These are phyloP conservation scores for Geotrichum histeridarum DNA, from an alignment of 1,139 yeast genomes.

Conservation along the genomic window DNA sequence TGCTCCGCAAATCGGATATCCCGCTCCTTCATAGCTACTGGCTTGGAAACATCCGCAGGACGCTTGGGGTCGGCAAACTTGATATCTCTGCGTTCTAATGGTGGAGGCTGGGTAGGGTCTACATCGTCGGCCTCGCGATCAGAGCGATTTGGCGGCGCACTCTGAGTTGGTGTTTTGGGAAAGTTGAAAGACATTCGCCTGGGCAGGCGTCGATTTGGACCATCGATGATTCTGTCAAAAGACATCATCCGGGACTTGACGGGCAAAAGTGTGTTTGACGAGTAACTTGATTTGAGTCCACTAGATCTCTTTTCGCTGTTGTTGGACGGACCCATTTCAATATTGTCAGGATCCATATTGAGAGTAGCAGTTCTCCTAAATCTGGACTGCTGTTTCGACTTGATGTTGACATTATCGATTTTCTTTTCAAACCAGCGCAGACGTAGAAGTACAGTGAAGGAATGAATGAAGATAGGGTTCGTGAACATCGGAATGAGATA, in stretches of 20 bases:
- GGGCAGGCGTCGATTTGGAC: slow-evolving; percentile 11
- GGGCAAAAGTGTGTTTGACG: not conserved
- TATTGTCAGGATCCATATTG: not conserved
- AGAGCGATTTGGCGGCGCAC: not conserved
- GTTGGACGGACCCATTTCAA: not conserved
- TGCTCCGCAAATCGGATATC: slow-evolving; percentile 43
- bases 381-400: slow-evolving; percentile 63
- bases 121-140: not conserved
- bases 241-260: slow-evolving; percentile 1
- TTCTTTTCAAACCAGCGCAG: slow-evolving; percentile 61
- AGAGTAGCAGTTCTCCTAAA: slow-evolving; percentile 7
- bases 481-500: slow-evolving; percentile 50
- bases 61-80: slow-evolving; percentile 7
- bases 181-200: slow-evolving; percentile 2
- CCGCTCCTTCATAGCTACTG: slow-evolving; percentile 33
- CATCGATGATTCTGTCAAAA: slow-evolving; percentile 3
- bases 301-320: not conserved
- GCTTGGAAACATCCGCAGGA: not conserved
- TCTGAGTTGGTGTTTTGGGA: not conserved
- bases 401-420: slow-evolving; percentile 73
- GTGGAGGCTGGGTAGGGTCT: not conserved
- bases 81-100: slow-evolving; percentile 7
- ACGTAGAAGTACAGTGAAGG: slow-evolving; percentile 32
- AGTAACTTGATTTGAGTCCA: not conserved
- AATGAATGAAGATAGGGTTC: slow-evolving; percentile 87